Conservation (phyloP, 768 basidiomycete species). For the Tulasnella sp. region DNA sequence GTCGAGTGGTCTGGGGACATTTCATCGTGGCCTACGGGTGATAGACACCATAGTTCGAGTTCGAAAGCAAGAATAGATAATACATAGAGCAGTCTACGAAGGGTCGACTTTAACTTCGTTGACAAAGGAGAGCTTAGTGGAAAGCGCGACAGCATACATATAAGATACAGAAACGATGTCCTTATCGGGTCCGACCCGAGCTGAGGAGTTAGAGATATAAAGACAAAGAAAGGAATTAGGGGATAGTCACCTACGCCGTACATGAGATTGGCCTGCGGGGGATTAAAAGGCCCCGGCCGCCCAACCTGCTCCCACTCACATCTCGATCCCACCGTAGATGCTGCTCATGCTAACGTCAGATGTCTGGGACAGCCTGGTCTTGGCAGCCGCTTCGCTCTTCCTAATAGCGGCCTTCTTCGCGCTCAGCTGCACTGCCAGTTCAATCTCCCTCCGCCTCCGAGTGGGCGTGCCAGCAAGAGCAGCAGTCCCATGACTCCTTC, state of each 20-base stretch:
- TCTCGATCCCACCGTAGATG: not conserved
- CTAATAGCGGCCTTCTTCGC: slow-evolving; percentile 28
- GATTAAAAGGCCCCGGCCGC: not conserved
- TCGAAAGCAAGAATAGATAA: not conserved
- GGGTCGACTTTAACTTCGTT: not conserved
- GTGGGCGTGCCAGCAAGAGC: not conserved
- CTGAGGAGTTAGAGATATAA: not conserved
- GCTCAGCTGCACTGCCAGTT: slow-evolving; percentile 15
- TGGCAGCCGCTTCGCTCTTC: slow-evolving; percentile 19
- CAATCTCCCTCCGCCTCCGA: slow-evolving; percentile 4
- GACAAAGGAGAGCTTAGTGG: not conserved
- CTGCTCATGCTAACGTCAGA: not conserved
- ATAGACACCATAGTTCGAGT: not conserved
- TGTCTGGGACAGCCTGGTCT: not conserved
- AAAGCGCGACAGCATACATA: slow-evolving; percentile 4
- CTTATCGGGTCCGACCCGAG: not conserved
- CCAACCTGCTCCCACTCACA: not conserved
- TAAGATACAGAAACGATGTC: not conserved
- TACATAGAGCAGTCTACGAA: not conserved
- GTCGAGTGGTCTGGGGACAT: too few relatives aligned
- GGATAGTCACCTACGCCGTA: not conserved
- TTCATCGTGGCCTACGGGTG: too few relatives aligned
- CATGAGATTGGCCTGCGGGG: not conserved
- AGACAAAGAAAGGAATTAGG: not conserved
- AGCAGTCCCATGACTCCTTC: slow-evolving; percentile 22